Base-by-base conservation (phyloP, 2,329 filamentous ascomycete species). In the Penicillium sp. region DNA sequence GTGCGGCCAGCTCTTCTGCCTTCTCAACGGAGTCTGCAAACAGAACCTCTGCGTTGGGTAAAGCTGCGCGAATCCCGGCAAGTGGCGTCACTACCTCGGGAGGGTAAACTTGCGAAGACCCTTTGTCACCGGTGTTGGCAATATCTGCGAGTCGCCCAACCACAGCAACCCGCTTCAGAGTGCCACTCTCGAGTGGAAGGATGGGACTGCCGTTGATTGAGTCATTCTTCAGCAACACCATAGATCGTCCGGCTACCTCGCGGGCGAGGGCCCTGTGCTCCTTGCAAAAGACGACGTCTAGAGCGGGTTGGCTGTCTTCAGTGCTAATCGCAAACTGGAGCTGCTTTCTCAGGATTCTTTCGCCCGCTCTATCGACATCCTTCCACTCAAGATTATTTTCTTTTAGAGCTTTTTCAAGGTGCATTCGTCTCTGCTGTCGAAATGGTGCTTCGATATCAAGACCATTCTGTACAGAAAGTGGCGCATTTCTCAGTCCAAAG, bases 361-460 rank as follows among this genome's bases (percentile, higher is more conserved):
- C 31, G 9, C 56, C 51, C 3, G 56, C 45, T 9, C 26, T 30
- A 26, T 63, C 11, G 9, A 63, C 38, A 17, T 47, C 29, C 15
- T 26, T 15, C 61, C 61, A 63, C 5, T 29, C 29, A 3, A 63
- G 26, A 3, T 56, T 46, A 17, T 52, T 56, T 3, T 26, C 19
- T 15, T 59, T 38, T 21, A 63, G 29, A 1, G 63, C 60, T 1
- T 15, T 15, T 0, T 23, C n/a, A 0, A 65, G 19, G 5, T 55
- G 19, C 29, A 54, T 55, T 2, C 41, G 47, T 26, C 63, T 38
- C 47, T 63, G 63, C 23, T 65, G 60, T 17, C 38, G 46, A 35
- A 65, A 65, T 4, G 63, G 60, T 4, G 63, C 60, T 45, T 65
- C 63, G 17, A 65, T 35, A 41, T 65, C 63, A 44, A 65, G 38